Evolutionary conservation across 441 rosid genomes (phyloP).

Genomic region (Adansonia grandidieri): DNA sequence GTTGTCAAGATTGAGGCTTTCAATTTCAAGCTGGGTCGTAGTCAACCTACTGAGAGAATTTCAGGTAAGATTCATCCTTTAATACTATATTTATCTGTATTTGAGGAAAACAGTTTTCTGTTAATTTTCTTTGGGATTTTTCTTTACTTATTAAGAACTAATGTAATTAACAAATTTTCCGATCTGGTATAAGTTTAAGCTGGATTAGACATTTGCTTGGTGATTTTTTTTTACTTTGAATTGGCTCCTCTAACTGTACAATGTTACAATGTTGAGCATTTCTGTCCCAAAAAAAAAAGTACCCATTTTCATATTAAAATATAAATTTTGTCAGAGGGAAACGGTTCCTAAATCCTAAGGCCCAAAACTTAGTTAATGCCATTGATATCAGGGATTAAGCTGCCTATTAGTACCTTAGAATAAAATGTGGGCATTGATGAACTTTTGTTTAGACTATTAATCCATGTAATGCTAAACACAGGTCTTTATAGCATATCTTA

Average conservation of each 20-base stretch:
- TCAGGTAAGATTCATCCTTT: slow-evolving; percentile 54
- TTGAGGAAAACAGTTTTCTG: neutral
- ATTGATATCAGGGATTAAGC: neutral
- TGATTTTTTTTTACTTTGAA: neutral
- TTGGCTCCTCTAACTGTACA: neutral
- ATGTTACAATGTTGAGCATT: neutral
- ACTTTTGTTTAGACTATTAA: neutral
- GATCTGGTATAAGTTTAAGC: neutral
- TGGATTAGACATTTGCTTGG: neutral
- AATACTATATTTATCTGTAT: neutral
- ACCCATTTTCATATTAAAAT: neutral
- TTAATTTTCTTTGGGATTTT: neutral
- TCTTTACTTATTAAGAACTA: neutral
- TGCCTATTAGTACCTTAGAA: neutral
- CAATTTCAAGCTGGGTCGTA: slow-evolving; percentile 49
- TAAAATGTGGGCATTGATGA: neutral
- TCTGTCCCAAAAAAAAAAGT: neutral
- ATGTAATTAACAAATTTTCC: neutral
- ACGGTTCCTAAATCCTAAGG: too few species aligned
- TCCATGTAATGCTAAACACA: neutral
- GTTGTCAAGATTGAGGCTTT: slow-evolving; percentile 51
- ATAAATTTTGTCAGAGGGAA: too few species aligned
- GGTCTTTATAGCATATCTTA: neutral
- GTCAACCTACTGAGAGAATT: slow-evolving; percentile 86
- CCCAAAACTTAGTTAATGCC: neutral